Conservation (phyloP, 2,329 filamentous ascomycete genomes). For the Didymella pinodella region DNA sequence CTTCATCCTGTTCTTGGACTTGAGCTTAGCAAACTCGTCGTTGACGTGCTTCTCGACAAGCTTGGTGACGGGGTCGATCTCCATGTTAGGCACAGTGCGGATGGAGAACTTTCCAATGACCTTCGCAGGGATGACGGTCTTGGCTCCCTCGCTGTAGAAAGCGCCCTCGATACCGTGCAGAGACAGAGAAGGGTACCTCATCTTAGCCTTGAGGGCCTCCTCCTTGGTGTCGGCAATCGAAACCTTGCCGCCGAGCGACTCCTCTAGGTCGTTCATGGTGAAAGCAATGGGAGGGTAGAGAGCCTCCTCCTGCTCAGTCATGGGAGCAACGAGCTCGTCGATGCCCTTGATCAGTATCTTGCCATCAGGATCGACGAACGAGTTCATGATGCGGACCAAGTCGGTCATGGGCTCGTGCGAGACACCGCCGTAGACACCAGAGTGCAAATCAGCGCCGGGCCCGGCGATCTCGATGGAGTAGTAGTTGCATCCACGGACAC, state of each 20-base stretch:
- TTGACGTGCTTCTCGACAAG: conserved; percentile 85
- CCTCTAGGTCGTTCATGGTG: conserved; percentile 93
- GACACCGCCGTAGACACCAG: conserved; percentile 94
- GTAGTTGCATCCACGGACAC: conserved; percentile 96
- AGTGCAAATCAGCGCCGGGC: conserved; percentile 92
- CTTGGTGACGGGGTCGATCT: conserved; percentile 86
- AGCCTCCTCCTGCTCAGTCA: conserved; percentile 83
- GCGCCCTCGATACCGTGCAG: conserved; percentile 95
- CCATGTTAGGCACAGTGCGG: conserved; percentile 96
- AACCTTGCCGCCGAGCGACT: conserved; percentile 88
- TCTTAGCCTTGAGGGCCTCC: conserved; percentile 90
- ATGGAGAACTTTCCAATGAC: conserved; percentile 99
- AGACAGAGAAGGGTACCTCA: conserved; percentile 93
- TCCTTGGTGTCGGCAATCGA: conserved; percentile 90
- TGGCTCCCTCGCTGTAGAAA: conserved; percentile 90
- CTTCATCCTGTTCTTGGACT: conserved; percentile 90
- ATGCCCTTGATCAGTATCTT: conserved; percentile 96
- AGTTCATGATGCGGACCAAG: conserved; percentile 80
- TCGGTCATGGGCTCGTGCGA: conserved; percentile 99
- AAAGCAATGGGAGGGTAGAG: conserved; percentile 93
- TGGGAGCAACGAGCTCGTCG: conserved; percentile 87
- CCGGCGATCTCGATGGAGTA: conserved; percentile 91
- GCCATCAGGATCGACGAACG: conserved; percentile 86
- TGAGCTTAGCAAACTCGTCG: conserved; percentile 83
- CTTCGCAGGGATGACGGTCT: conserved; percentile 98